Evolutionary conservation across 306 rosid genomes (phyloP).

Genomic region (cucumber (Cucumis sativus)): Cucumber_9930_V3 NC_026657.2:38783001-38783500

Average conservation of each 20-base stretch:
- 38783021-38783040: too few relatives aligned
- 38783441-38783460: conserved; percentile 28
- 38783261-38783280: too few relatives aligned
- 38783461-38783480: conserved; percentile 49
- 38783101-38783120: too few relatives aligned
- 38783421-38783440: background rate
- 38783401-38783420: background rate
- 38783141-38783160: conserved; percentile 30
- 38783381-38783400: conserved; percentile 39
- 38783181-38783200: conserved; percentile 40
- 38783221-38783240: conserved; percentile 46
- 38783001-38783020: conserved; percentile 14
- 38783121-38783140: too few relatives aligned
- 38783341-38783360: conserved; percentile 67
- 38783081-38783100: too few relatives aligned
- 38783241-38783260: background rate
- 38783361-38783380: conserved; percentile 50
- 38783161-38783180: conserved; percentile 49
- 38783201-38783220: conserved; percentile 42
- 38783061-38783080: too few relatives aligned
- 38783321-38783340: conserved; percentile 65
- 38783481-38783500: conserved; percentile 51
- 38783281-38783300: background rate
- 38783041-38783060: too few relatives aligned
- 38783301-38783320: background rate